These are phyloP conservation scores for Angomonas ambiguus DNA, from an alignment of 208 protist genomes.

Conservation along the genomic window DNA sequence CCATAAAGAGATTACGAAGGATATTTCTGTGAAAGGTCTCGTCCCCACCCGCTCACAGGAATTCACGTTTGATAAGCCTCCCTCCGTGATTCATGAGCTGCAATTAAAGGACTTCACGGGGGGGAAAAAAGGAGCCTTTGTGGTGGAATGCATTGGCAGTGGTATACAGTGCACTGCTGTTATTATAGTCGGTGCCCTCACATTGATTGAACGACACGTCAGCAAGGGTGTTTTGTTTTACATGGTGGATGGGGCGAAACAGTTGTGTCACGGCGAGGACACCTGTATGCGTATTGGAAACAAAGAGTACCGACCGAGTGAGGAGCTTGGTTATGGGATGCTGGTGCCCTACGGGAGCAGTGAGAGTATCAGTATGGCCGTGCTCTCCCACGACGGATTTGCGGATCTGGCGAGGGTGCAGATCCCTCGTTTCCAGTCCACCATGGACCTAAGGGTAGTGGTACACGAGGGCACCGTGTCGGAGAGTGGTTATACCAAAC, in stretches of 20 bases:
- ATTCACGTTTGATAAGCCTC: background rate
- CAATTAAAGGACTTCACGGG: constrained; percentile 10
- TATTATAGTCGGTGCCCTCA: constrained; percentile 8
- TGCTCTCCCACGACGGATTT: constrained; percentile 12
- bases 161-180: constrained; percentile 7
- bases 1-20: background rate
- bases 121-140: constrained; percentile 7
- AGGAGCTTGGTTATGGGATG: constrained; percentile 6
- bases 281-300: constrained; percentile 1
- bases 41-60: constrained; percentile 6
- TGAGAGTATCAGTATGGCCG: background rate
- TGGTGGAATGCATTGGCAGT: constrained; percentile 13
- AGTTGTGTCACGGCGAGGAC: constrained; percentile 5
- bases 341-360: constrained; percentile 9
- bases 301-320: background rate
- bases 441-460: background rate
- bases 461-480: constrained; percentile 14
- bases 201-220: background rate
- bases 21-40: constrained; percentile 5
- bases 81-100: constrained; percentile 7
- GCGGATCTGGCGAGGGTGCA: constrained; percentile 1
- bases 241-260: constrained; percentile 11
- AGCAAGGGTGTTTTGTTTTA: constrained; percentile 16
- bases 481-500: background rate
- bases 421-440: background rate